These are phyloP conservation scores for Aspergillus pseudoviridinutans DNA, from an alignment of 2,329 filamentous ascomycete genomes.

Conservation along the genomic window DNA sequence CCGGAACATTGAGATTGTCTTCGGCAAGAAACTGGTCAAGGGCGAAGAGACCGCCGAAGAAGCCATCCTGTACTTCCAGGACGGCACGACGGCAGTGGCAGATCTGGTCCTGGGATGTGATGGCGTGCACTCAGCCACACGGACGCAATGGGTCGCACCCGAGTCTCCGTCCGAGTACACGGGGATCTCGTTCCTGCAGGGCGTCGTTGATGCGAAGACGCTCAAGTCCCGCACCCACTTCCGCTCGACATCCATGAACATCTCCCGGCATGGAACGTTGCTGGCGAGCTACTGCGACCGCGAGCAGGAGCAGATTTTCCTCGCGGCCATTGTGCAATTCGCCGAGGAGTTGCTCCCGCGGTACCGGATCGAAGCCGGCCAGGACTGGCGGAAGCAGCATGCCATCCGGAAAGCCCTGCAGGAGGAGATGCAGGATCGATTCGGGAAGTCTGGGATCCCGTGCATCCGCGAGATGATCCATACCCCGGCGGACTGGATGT, in stretches of 20 bases:
- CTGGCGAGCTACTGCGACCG: conserved; percentile 39
- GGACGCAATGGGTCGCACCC: conserved; percentile 36
- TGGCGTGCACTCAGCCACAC: conserved; percentile 39
- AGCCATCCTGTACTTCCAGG: conserved; percentile 36
- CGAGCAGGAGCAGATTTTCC: conserved; percentile 34
- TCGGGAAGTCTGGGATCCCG: conserved; percentile 32
- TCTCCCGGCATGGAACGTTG: conserved; percentile 37
- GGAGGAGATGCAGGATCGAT: conserved; percentile 34
- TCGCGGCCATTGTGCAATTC: conserved; percentile 38
- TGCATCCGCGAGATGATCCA: conserved; percentile 36
- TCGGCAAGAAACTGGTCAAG: conserved; percentile 38
- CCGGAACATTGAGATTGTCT: conserved; percentile 37
- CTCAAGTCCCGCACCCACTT: conserved; percentile 33
- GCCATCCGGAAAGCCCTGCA: conserved; percentile 33
- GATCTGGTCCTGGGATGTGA: conserved; percentile 40
- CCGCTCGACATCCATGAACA: conserved; percentile 37
- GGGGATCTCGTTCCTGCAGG: conserved; percentile 39
- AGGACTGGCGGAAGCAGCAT: conserved; percentile 33
- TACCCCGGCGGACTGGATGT: conserved; percentile 34
- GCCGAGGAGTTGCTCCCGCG: conserved; percentile 22
- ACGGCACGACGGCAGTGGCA: conserved; percentile 29
- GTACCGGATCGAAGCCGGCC: conserved; percentile 24
- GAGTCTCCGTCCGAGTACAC: conserved; percentile 35
- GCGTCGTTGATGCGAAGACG: conserved; percentile 24
- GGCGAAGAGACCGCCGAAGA: conserved; percentile 31